Base-by-base conservation (phyloP, 192 early-diverging fungal species). In the Dispira simplex region DNA sequence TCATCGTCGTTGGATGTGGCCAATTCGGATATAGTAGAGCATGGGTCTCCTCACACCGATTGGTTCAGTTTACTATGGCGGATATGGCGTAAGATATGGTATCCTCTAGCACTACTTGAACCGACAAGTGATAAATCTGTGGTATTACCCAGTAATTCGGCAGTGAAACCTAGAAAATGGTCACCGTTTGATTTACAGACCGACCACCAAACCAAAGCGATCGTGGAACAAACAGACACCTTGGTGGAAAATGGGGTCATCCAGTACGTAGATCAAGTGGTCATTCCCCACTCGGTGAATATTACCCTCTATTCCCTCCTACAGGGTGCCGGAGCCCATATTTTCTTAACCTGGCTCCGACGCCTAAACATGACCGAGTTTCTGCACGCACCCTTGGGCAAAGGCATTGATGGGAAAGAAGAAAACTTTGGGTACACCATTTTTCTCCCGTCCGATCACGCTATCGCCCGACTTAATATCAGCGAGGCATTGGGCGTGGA, bases 291-390 rank as follows among this genome's bases (percentile, higher is more conserved):
- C 13, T 14, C 54, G 20, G 23, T 56, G 12, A 26, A 56, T 13
- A 21, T 56, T 14, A 56, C 54, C 20, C 25, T 56, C 12, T 25
- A 23, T 28, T 56, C 54, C 54, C 54, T 56, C 25, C 20, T 56
- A 13, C 54, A 21, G 25, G 54, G 54, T 28, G 54, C 54, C 3
- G 54, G 54, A 3, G 54, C 54, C 25, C 21, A 21, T 28, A 28
- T 56, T 3, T 56, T 56, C 9, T 28, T 23, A 13, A 25, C 1
- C 13, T 56, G 54, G 54, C 54, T 56, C 18, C 16, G 25, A 25
- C 54, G 54, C 20, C 54, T 56, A 14, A 56, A 56, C 25, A 14
- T 56, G 54, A 56, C 54, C 25, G 20, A 56, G 12, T 13, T 56
- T 25, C 25, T 56, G 18, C 54, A 56, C 23, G 54, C 21, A 25